Evolutionary conservation across 2,329 filamentous ascomycete genomes (phyloP).

Genomic region (Monosporascus sp.): DNA sequence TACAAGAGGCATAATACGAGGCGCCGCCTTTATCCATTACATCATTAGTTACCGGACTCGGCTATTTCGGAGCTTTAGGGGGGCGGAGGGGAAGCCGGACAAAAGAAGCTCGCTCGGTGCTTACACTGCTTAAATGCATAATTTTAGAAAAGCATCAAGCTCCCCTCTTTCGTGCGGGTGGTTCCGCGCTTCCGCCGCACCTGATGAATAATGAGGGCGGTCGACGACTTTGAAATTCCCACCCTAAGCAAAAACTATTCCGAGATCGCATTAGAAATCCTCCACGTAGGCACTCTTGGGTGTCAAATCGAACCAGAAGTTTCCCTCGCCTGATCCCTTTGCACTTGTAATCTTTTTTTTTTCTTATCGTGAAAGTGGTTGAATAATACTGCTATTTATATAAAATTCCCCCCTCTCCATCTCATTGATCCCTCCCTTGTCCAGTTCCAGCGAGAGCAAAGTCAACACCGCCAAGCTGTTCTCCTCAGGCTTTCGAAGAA

Average conservation of each 20-base stretch:
- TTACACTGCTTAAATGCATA: too few relatives aligned
- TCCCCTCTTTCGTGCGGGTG: too few relatives aligned
- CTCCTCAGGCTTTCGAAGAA: constrained; percentile 72
- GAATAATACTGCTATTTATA: not conserved
- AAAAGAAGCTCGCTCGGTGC: too few relatives aligned
- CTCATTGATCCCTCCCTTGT: not conserved
- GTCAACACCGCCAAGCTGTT: constrained; percentile 75
- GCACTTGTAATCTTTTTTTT: not conserved
- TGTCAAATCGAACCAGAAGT: not conserved
- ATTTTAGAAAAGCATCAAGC: too few relatives aligned
- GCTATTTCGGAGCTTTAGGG: too few relatives aligned
- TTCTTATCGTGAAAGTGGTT: not conserved
- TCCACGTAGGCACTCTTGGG: not conserved
- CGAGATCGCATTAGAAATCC: not conserved
- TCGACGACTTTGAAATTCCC: too few relatives aligned
- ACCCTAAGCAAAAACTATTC: not conserved
- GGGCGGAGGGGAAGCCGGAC: too few relatives aligned
- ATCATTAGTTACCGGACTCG: too few relatives aligned
- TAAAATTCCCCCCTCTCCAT: not conserved
- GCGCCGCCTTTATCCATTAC: too few relatives aligned
- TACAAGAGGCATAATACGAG: too few relatives aligned
- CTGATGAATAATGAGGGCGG: too few relatives aligned
- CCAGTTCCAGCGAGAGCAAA: constrained; percentile 1
- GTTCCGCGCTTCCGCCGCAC: too few relatives aligned
- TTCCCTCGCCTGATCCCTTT: not conserved